Evolutionary conservation across 2,329 filamentous ascomycete species (phyloP), one percentile per base, ranked within the genome.

Genomic region (Geosmithia flava): DNA sequence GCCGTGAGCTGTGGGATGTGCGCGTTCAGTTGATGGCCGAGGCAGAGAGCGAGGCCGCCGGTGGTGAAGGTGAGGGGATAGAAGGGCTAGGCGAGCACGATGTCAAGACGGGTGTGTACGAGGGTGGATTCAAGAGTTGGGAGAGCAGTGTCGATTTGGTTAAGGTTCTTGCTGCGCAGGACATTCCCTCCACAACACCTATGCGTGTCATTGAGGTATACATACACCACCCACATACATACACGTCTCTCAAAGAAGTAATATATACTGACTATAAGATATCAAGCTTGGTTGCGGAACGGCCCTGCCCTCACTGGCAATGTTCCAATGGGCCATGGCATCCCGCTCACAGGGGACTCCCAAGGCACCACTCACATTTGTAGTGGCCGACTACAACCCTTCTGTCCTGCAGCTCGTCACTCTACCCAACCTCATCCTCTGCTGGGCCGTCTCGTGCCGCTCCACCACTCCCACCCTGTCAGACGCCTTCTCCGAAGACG

Each of bases 111-210:
- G 86, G 86, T 47, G 78, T 91, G 51, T 93, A 93, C 64, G 87
- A 93, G 66, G 87, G 87, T 49, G 87, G 87, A 20, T 89, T 91
- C 69, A 93, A 93, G 69, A 90, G 84, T 57, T 93, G 87, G 87
- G 87, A 93, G 67, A 90, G 86, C 65, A 87, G 83, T 51, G 72
- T 89, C 47, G 87, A 93, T 60, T 70, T 93, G 17, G 84, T 87
- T 46, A 85, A 81, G 59, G 78, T 84, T n/a, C 62, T 83, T 29
- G 71, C 71, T 1, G 57, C 61, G 2, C 68, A 69, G 23, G 62
- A 37, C 33, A 37, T 37, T 13, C 3, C 15, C 5, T 37, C 23
- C 23, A 27, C 23, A 4, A 16, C 60, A 27, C 63, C 69, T 0
- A 61, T 68, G 46, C 67, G 69, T 37, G 59, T 79, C 39, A 68